Conservation (phyloP, 768 basidiomycete genomes). For the Sarcomyxa edulis region DNA sequence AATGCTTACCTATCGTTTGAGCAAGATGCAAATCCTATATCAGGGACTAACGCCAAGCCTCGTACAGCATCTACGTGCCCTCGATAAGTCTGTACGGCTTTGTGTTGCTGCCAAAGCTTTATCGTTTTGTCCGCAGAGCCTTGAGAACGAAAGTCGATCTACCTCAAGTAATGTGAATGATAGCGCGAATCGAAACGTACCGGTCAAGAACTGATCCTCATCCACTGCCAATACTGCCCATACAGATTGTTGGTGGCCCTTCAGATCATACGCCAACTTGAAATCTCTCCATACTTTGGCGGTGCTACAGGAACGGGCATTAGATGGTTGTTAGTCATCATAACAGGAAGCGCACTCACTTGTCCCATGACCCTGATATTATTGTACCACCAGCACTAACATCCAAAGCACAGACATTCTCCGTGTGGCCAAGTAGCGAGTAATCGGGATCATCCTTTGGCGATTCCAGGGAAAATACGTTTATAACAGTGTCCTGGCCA, state of each 20-base stretch:
- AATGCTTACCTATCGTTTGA: constrained; percentile 81
- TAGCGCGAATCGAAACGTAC: constrained; percentile 32
- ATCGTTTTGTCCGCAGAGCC: constrained; percentile 96
- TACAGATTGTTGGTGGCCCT: constrained; percentile 86
- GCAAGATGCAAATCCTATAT: constrained; percentile 92
- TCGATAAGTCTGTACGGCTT: constrained; percentile 65
- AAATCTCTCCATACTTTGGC: constrained; percentile 93
- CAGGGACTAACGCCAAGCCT: constrained; percentile 71
- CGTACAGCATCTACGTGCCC: constrained; percentile 94
- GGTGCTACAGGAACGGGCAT: constrained; percentile 47
- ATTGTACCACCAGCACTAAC: constrained; percentile 66
- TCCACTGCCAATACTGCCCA: constrained; percentile 88
- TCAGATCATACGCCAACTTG: constrained; percentile 63
- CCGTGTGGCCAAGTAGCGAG: constrained; percentile 81
- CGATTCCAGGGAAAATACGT: constrained; percentile 63
- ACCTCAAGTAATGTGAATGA: neutral
- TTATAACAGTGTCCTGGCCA: constrained; percentile 85
- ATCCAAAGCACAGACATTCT: constrained; percentile 86
- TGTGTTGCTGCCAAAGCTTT: constrained; percentile 80
- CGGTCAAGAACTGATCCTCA: constrained; percentile 75
- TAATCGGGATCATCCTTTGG: constrained; percentile 71
- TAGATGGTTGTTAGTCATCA: neutral
- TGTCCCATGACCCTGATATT: constrained; percentile 97
- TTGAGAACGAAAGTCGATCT: constrained; percentile 20
- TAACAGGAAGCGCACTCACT: constrained; percentile 40